Base-by-base conservation (phyloP, 2,329 filamentous ascomycete species). In the Cladorrhinum sp. region DNA sequence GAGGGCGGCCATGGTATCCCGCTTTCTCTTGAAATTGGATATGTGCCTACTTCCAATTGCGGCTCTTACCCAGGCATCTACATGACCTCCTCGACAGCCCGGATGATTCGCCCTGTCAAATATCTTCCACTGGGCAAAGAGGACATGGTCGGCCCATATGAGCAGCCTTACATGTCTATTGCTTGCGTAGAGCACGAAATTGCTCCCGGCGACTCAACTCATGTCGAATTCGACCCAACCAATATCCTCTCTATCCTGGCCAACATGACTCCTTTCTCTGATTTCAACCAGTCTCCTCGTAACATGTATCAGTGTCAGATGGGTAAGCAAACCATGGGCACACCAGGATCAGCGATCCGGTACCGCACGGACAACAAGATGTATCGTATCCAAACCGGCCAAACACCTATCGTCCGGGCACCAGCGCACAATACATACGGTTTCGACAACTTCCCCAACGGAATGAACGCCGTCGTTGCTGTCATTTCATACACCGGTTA, bases 301-400 rank as follows among this genome's bases (percentile, higher is more conserved):
- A 99, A 99, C 77, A 98, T 98, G 93, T 99, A 98, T 74, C 91
- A 96, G 74, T 97, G 93, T 78, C 95, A 98, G 81, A 98, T 98
- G 95, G 92, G 92, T 78, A 99, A 99, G 75, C 95, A 99, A 79
- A 93, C 93, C 0, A 99, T 99, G 95, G 95, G 95, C 75, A 98
- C 95, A 23, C 92, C 93, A 2, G 93, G 90, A 60, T 90, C 93
- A 7, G 89, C 93, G 2, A 80, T 93, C 64, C 84, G 86, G 60
- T 90, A 96, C 77, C 87, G 95, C 72, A 96, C 93, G 53, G 95
- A 99, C 78, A 98, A 99, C 84, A 99, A 99, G 79, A 85, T 91
- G 68, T 99, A 99, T 76, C 87, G 90, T 65, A 78, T 99, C 50
- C 95, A 98, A 76, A 97, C 93, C 16, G 95, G 95, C 50, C 95